Conservation (phyloP, 768 basidiomycete genomes). For the Tylopilus vinaceipallidus region DNA sequence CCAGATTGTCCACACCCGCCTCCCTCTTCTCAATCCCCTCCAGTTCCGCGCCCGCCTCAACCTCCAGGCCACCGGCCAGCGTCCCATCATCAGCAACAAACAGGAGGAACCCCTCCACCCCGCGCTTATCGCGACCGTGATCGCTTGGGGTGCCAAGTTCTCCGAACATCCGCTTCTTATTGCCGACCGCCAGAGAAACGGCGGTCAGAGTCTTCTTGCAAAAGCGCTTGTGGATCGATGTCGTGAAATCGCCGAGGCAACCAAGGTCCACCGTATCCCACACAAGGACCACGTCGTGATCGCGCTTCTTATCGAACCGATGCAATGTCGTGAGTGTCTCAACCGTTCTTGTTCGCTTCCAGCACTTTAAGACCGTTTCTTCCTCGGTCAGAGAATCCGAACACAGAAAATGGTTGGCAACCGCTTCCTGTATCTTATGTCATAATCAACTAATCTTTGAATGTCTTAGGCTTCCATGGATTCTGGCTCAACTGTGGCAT, state of each 20-base stretch:
- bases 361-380: slow-evolving; percentile 6
- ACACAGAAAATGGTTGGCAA: slow-evolving; percentile 63
- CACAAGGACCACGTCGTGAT: slow-evolving; percentile 81
- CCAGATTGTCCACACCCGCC: slow-evolving; percentile 85
- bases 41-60: slow-evolving; percentile 75
- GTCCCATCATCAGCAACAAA: slow-evolving; percentile 18
- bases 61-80: slow-evolving; percentile 32
- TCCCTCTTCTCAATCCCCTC: slow-evolving; percentile 82
- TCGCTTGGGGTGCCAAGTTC: slow-evolving; percentile 93
- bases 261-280: slow-evolving; percentile 83
- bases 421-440: slow-evolving; percentile 9
- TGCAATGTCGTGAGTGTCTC: slow-evolving; percentile 78
- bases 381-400: slow-evolving; percentile 58
- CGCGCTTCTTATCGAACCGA: slow-evolving; percentile 74
- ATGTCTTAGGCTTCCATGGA: slow-evolving; percentile 66
- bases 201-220: slow-evolving; percentile 73
- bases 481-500: slow-evolving; percentile 83
- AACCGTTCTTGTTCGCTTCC: background rate
- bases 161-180: slow-evolving; percentile 86
- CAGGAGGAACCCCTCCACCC: slow-evolving; percentile 56
- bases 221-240: slow-evolving; percentile 77
- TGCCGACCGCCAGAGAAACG: slow-evolving; percentile 68
- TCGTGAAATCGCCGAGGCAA: slow-evolving; percentile 80
- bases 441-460: slow-evolving; percentile 19
- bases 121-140: slow-evolving; percentile 78